Percentiles rank a stretch among this genome's conserved stretches.
Evolutionary conservation across 1,284 basidiomycete species (phyloP).

Genomic region (Ganoderma leucocontextum): DNA sequence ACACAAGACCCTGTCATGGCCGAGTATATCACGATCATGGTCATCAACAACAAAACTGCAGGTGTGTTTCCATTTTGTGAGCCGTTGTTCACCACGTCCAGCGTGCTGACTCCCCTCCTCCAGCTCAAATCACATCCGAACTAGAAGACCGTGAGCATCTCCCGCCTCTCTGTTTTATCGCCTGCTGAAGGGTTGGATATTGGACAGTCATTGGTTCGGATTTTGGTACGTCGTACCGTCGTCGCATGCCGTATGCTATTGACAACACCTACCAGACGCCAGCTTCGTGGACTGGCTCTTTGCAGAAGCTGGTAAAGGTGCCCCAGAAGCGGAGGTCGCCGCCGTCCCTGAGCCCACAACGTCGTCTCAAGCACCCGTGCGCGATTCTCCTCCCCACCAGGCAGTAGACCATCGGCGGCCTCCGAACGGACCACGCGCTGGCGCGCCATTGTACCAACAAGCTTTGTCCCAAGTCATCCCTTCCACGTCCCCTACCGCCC

Average conservation of each 20-base stretch:
- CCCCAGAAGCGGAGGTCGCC: constrained; percentile 53
- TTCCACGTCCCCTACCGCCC: constrained; percentile 55
- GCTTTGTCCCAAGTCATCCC: constrained; percentile 72
- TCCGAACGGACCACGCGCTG: constrained; percentile 44
- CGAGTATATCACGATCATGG: constrained; percentile 92
- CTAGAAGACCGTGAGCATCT: constrained; percentile 77
- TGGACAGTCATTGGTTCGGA: constrained; percentile 78
- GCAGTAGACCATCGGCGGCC: constrained; percentile 50
- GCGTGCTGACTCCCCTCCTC: constrained; percentile 31
- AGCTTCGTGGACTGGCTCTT: constrained; percentile 89
- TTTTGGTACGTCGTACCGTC: constrained; percentile 58
- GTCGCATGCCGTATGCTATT: constrained; percentile 29
- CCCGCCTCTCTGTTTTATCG: constrained; percentile 21
- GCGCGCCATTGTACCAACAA: constrained; percentile 65
- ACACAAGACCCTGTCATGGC: constrained; percentile 84
- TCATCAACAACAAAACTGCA: constrained; percentile 88
- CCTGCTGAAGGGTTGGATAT: constrained; percentile 11
- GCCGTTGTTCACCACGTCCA: not conserved
- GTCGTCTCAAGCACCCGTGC: constrained; percentile 42
- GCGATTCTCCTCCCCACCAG: constrained; percentile 41
- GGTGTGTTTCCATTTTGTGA: constrained; percentile 57
- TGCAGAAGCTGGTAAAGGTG: constrained; percentile 75
- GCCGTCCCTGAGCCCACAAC: constrained; percentile 46
- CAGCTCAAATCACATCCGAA: constrained; percentile 84
- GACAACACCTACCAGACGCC: constrained; percentile 55